Evolutionary conservation across 2,329 filamentous ascomycete genomes (phyloP).

Genomic region (Fusarium brachygibbosum): DNA sequence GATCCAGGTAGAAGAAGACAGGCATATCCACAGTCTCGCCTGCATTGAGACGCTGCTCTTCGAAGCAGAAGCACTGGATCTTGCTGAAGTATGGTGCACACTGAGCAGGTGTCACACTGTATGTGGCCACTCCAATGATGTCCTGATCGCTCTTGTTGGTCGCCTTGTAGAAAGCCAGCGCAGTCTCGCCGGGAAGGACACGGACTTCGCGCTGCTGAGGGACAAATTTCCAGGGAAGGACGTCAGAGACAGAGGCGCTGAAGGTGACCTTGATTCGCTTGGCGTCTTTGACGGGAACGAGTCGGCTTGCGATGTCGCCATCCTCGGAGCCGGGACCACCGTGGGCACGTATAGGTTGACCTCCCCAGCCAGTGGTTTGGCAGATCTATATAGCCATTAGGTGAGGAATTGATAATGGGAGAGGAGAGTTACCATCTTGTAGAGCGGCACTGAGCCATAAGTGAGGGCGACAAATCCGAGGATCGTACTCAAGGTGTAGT

Average conservation of each 20-base stretch:
- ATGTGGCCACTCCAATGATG: constrained; percentile 98
- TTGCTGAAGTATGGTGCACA: constrained; percentile 99
- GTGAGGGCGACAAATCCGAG: constrained; percentile 83
- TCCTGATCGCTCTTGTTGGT: constrained; percentile 91
- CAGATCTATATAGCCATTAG: constrained; percentile 70
- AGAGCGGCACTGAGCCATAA: constrained; percentile 87
- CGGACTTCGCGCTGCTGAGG: constrained; percentile 97
- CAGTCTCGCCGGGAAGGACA: constrained; percentile 95
- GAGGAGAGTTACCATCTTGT: constrained; percentile 78
- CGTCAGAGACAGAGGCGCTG: constrained; percentile 93
- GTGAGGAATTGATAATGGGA: neutral
- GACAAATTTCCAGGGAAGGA: constrained; percentile 96
- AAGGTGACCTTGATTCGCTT: constrained; percentile 95
- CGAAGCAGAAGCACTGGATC: constrained; percentile 99
- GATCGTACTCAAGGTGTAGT: constrained; percentile 82
- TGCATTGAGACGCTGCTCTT: constrained; percentile 93
- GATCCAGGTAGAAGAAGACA: constrained; percentile 99
- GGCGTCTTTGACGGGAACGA: constrained; percentile 83
- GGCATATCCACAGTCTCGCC: constrained; percentile 99
- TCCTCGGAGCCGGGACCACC: constrained; percentile 62
- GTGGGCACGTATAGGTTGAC: constrained; percentile 89
- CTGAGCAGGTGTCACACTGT: constrained; percentile 95
- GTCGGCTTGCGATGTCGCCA: constrained; percentile 78
- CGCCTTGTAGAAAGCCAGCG: constrained; percentile 96
- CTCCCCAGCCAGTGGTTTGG: constrained; percentile 90